These are phyloP conservation scores for Danielia oregonensis DNA, from an alignment of 805 yeast genomes.

Conservation along the genomic window DNA sequence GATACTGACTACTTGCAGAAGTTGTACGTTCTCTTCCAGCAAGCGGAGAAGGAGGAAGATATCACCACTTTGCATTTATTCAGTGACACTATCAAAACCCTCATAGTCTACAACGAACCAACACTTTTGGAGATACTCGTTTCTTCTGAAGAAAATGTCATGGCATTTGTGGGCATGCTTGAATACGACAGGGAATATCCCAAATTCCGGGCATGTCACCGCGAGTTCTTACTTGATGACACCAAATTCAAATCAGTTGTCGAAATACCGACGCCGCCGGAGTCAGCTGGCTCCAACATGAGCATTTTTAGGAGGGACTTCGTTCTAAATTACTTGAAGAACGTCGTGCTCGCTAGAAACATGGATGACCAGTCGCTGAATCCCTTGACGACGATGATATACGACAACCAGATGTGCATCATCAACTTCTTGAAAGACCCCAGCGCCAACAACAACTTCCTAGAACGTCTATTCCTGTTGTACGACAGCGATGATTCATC, in stretches of 20 bases:
- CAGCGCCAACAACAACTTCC: slow-evolving; percentile 38
- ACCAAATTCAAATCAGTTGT: slow-evolving; percentile 65
- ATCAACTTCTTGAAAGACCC: slow-evolving; percentile 54
- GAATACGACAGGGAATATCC: slow-evolving; percentile 91
- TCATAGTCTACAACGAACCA: slow-evolving; percentile 67
- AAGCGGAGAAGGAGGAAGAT: slow-evolving; percentile 51
- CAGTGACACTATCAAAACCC: slow-evolving; percentile 69
- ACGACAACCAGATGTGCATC: slow-evolving; percentile 64
- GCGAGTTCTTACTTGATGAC: slow-evolving; percentile 57
- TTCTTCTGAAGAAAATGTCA: slow-evolving; percentile 26
- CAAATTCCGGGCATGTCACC: slow-evolving; percentile 69
- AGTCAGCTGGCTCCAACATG: slow-evolving; percentile 37
- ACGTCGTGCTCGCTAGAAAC: slow-evolving; percentile 77
- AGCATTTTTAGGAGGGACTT: slow-evolving; percentile 67
- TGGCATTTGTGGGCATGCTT: slow-evolving; percentile 69
- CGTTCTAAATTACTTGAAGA: slow-evolving; percentile 75
- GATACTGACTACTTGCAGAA: slow-evolving; percentile 50
- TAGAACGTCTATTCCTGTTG: slow-evolving; percentile 55
- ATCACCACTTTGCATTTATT: slow-evolving; percentile 59
- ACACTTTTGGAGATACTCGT: slow-evolving; percentile 31
- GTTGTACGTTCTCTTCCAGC: slow-evolving; percentile 50
- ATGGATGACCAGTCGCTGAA: slow-evolving; percentile 78
- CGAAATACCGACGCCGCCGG: slow-evolving; percentile 46
- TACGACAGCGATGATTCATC: slow-evolving; percentile 35
- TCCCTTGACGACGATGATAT: slow-evolving; percentile 63